phyloP scores from a whole-genome alignment of 352 stramenopile genomes.

The Globisporangium camurandrum region DNA sequence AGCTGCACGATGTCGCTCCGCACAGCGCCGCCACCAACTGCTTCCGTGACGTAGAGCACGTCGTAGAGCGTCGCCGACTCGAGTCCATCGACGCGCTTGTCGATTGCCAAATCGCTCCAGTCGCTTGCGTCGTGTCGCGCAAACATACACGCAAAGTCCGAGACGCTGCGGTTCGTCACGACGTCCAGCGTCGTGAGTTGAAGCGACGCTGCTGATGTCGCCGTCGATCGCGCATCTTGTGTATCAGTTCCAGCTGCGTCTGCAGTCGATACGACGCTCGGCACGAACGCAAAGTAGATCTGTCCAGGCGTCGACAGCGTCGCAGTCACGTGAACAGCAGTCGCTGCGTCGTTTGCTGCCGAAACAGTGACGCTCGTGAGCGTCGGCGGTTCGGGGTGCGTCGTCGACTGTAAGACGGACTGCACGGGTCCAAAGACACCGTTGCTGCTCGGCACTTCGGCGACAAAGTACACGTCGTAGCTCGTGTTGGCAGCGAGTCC shows the following conservation, averaged over 20 bases:
- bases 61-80: slow-evolving; percentile 51
- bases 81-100: slow-evolving; percentile 22
- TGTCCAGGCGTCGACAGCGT: slow-evolving; percentile 30
- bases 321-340: slow-evolving; percentile 22
- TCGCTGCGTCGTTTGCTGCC: slow-evolving; percentile 30
- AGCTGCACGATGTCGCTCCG: slow-evolving; percentile 29
- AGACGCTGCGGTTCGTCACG: slow-evolving; percentile 18
- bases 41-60: slow-evolving; percentile 45
- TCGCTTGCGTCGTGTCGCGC: slow-evolving; percentile 11
- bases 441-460: slow-evolving; percentile 69
- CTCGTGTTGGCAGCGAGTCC: slow-evolving; percentile 46
- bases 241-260: too few species aligned
- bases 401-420: slow-evolving; percentile 48
- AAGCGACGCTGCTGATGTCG: neutral
- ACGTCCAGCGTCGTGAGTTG: slow-evolving; percentile 18
- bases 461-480: slow-evolving; percentile 82
- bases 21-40: slow-evolving; percentile 38
- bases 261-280: too few species aligned
- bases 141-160: slow-evolving; percentile 18
- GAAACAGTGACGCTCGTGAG: slow-evolving; percentile 15
- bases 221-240: neutral
- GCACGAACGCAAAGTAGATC: slow-evolving; percentile 44
- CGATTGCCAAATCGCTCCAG: slow-evolving; percentile 21
- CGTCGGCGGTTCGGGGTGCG: slow-evolving; percentile 37
- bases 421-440: slow-evolving; percentile 68